Evolutionary conservation across 176 grass and related monocot species (phyloP).

Genomic region (Musa beccarii): DNA sequence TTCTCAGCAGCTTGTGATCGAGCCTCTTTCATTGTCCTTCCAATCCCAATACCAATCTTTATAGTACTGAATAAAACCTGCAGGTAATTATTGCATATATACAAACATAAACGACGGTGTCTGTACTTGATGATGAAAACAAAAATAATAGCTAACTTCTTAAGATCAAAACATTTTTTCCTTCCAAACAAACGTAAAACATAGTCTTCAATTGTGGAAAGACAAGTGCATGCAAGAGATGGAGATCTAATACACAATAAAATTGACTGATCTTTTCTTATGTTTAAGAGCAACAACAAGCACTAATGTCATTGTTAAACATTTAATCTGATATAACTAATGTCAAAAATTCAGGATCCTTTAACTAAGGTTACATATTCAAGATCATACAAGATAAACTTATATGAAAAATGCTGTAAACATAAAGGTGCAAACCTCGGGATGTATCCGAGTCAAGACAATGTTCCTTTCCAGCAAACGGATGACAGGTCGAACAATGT

Average conservation of each 20-base stretch:
- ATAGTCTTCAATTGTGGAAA: no score
- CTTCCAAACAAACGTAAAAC: no score
- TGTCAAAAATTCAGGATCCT: neutral
- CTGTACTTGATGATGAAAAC: neutral
- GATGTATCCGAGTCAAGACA: conserved; percentile 85
- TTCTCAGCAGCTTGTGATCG: conserved; percentile 89
- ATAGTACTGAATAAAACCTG: conserved; percentile 88
- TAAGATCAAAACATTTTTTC: no score
- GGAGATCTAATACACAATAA: no score
- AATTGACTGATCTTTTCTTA: no score
- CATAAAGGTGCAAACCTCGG: conserved; percentile 45
- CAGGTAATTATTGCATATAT: neutral
- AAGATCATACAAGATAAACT: no score
- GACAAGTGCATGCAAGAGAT: no score
- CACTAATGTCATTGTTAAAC: no score
- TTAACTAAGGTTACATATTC: no score
- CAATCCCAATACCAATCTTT: conserved; percentile 73
- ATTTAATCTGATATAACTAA: neutral
- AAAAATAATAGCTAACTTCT: no score
- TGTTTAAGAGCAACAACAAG: no score
- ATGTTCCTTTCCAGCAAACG: conserved; percentile 70
- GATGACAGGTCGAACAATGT: conserved; percentile 63
- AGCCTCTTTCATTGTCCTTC: conserved; percentile 83
- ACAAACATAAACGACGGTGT: neutral
- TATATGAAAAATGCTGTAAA: no score